Evolutionary conservation across 1,284 basidiomycete species (phyloP).

Genomic region (Rhodotorula mucilaginosa): DNA sequence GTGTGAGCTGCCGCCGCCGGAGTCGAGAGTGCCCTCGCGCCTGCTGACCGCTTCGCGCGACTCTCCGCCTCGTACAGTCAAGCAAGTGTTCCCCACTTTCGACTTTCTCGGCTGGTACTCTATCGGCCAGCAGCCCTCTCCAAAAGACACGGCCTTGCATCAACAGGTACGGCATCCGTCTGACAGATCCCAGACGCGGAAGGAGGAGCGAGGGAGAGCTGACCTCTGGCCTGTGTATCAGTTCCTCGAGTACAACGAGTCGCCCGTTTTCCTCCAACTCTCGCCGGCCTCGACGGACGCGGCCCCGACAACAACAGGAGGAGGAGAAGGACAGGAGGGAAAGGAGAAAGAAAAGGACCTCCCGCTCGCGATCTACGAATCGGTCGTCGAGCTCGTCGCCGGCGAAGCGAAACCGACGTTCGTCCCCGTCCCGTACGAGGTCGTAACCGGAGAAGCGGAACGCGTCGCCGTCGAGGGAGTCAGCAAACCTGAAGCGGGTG

Average conservation of each 20-base stretch:
- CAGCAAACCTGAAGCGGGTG: constrained; percentile 52
- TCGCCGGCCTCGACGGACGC: constrained; percentile 54
- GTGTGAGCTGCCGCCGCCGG: constrained; percentile 59
- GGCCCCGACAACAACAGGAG: constrained; percentile 45
- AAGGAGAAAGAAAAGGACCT: constrained; percentile 56
- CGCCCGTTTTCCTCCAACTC: constrained; percentile 55
- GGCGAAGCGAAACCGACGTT: constrained; percentile 56
- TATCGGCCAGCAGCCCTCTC: constrained; percentile 67
- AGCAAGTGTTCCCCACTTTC: constrained; percentile 94
- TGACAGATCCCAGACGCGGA: neutral
- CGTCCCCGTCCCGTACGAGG: constrained; percentile 57
- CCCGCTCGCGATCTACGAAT: constrained; percentile 85
- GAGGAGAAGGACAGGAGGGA: neutral
- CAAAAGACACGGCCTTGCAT: constrained; percentile 74
- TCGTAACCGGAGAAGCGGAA: constrained; percentile 98
- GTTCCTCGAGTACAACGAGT: constrained; percentile 55
- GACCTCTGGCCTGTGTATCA: constrained; percentile 53
- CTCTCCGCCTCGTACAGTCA: constrained; percentile 60
- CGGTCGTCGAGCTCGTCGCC: constrained; percentile 75
- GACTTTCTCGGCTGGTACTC: constrained; percentile 98
- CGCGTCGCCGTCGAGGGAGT: constrained; percentile 97
- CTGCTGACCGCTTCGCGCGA: too few species aligned
- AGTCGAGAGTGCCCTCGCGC: constrained; percentile 3
- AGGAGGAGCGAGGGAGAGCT: constrained; percentile 50
- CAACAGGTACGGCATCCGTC: constrained; percentile 62